Base-by-base conservation (phyloP, 352 stramenopile species). In the Globisporangium paroecandrum region DNA sequence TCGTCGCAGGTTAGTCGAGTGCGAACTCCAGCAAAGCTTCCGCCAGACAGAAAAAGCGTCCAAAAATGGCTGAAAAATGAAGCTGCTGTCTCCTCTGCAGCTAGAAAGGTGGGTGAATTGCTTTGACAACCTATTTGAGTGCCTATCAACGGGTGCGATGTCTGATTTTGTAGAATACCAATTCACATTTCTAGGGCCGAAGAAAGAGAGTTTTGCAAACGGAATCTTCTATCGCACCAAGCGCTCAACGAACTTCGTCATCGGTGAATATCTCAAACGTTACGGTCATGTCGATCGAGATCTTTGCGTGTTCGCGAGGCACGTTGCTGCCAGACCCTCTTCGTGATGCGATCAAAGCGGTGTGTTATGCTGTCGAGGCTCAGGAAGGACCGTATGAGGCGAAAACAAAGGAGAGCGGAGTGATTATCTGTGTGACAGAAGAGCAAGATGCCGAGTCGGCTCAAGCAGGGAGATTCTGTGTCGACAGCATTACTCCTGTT, bases 241-340 rank as follows among this genome's bases (percentile, higher is more conserved):
- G 43, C 24, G 46, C 47, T 7, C 68, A 61, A 47, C 58, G 65
- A 29, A 54, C 71, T 15, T 27, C 56, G 1, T 74, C 74, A 0
- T 73, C 66, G 25, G 64, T 75, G 0, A 73, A 77, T 20, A 70
- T 78, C 25, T 90, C 85, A 4, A 95, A 94, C 67, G 60, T 97
- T 13, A 96, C 89, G 2, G 71, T 92, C 27, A 55, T 97, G 22
- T 94, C 87, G 8, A 66, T 97, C 29, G 89, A 97, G 62, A 65
- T 94, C 9, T 87, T 89, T 70, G 80, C 81, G 0, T 67, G 68
- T 43, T 90, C 85, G 1, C 74, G 83, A 57, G 79, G 77, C 3
- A 74, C 55, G n/a, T 69, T 95, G 47, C 73, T 93, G 0, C 85
- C 88, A 5, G 85, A 97, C 69, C 88, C 89, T 22, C 74, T 79